phyloP scores from a whole-genome alignment of 495 filamentous ascomycete species.

The Polyplosphaeria fusca region DNA sequence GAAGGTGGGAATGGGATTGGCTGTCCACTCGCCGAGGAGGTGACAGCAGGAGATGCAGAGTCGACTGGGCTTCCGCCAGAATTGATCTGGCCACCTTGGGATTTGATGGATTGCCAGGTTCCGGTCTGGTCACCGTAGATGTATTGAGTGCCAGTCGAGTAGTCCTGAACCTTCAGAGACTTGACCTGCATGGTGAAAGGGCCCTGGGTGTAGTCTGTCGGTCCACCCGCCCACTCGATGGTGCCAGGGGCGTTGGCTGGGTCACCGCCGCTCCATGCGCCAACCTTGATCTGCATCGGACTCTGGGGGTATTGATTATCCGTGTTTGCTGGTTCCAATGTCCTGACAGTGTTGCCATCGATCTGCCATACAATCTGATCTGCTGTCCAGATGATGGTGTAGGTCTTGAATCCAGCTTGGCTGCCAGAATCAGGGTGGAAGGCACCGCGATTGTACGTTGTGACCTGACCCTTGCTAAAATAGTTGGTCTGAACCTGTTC shows the following conservation, averaged over 20 bases:
- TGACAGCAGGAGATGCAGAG: constrained; percentile 51
- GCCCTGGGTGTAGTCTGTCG: constrained; percentile 71
- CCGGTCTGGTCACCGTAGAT: constrained; percentile 72
- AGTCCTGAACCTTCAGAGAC: constrained; percentile 74
- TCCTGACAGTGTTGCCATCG: constrained; percentile 66
- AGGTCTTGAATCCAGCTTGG: constrained; percentile 73
- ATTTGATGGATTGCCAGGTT: constrained; percentile 73
- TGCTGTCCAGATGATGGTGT: constrained; percentile 83
- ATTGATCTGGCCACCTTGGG: constrained; percentile 68
- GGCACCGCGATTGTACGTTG: constrained; percentile 66
- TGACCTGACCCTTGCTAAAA: constrained; percentile 84
- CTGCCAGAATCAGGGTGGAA: constrained; percentile 57
- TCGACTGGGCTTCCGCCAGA: constrained; percentile 45
- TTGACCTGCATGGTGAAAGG: constrained; percentile 85
- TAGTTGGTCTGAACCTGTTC: constrained; percentile 82
- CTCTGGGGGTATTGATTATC: constrained; percentile 83
- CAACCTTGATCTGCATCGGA: constrained; percentile 82
- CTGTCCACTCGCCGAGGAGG: constrained; percentile 52
- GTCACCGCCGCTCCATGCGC: constrained; percentile 86
- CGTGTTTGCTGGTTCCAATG: constrained; percentile 57
- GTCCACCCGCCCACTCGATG: constrained; percentile 83
- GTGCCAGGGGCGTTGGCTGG: constrained; percentile 67
- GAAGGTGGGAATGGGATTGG: constrained; percentile 64
- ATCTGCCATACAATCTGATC: constrained; percentile 78
- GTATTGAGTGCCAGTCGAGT: constrained; percentile 84